Conservation (phyloP, 1,139 yeast species). For the Insectozyma bohioensis region DNA sequence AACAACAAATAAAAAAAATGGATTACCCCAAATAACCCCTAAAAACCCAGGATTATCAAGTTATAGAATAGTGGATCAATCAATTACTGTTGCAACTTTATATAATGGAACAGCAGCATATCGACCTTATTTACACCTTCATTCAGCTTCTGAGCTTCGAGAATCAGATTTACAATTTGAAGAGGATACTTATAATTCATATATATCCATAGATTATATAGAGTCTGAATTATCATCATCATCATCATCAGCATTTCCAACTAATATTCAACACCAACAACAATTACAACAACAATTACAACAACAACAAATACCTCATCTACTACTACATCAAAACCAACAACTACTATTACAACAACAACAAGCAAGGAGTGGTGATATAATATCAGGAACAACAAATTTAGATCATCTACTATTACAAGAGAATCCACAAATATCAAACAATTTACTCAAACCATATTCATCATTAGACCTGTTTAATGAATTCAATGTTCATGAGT, state of each 20-base stretch:
- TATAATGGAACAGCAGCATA: conserved; percentile 36
- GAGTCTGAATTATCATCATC: conserved; percentile 4
- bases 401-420: too few species aligned
- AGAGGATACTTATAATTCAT: conserved; percentile 21
- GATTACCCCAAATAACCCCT: not conserved
- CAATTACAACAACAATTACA: conserved; percentile 3
- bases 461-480: too few species aligned
- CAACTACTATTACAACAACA: not conserved
- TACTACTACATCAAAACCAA: not conserved
- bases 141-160: conserved; percentile 28
- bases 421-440: not conserved
- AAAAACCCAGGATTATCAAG: conserved; percentile 1
- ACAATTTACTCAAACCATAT: not conserved
- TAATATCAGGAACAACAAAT: too few species aligned
- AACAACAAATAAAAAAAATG: conserved; percentile 1
- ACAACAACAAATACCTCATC: not conserved
- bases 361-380: too few species aligned
- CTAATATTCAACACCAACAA: not conserved
- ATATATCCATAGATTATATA: conserved; percentile 4
- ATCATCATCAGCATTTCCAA: conserved; percentile 6
- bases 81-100: conserved; percentile 42
- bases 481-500: too few species aligned
- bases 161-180: conserved; percentile 36
- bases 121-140: conserved; percentile 33
- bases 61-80: conserved; percentile 36